Evolutionary conservation across 1,284 basidiomycete species (phyloP), one percentile per base, ranked within the genome.

Genomic region (Coniferiporia sulphurascens): DNA sequence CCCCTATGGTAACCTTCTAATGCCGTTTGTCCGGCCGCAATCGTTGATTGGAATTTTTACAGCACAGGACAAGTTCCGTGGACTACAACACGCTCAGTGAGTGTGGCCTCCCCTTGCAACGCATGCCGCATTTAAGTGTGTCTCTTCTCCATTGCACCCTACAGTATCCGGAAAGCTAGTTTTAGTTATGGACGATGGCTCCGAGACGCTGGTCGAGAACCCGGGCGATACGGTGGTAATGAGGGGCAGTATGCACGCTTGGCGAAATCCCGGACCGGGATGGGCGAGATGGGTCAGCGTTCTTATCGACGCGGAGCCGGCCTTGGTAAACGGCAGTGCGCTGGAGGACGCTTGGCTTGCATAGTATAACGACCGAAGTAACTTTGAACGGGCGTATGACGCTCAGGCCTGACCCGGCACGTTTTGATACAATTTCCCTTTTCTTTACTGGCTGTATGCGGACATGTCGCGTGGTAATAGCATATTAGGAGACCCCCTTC

Each of bases 21-120:
- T 59, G 22, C 21, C 27, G 78, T 17, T 48, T 27, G 4, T 7
- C 19, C 3, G 38, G 38, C 12, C 15, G 12, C 38, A 12, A 10
- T 3, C n/a, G n/a, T n/a, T n/a, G n/a, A n/a, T 49, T 49, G 27
- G 7, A 27, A 27, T 27, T n/a, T n/a, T n/a, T 27, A 27, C 57
- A 77, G 76, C 76, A 77, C 63, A 68, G 75, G 34, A 76, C 84
- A 6, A 74, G 74, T 41, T 84, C 84, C 1, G 64, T 85, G 48
- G 84, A 87, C 65, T 81, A 84, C 64, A 84, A 86, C 63, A 79
- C 85, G 36, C 71, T 86, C 7, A 72, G 84, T 84, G 63, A 59
- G 79, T 67, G 12, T 4, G 19, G 12, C 13, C 5, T 0, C 6
- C 32, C 10, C 36, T 13, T 35, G 3, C 41, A 51, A 12, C 27